These are phyloP conservation scores for Psilocybe sp. DNA, from an alignment of 768 basidiomycete species.

Conservation along the genomic window DNA sequence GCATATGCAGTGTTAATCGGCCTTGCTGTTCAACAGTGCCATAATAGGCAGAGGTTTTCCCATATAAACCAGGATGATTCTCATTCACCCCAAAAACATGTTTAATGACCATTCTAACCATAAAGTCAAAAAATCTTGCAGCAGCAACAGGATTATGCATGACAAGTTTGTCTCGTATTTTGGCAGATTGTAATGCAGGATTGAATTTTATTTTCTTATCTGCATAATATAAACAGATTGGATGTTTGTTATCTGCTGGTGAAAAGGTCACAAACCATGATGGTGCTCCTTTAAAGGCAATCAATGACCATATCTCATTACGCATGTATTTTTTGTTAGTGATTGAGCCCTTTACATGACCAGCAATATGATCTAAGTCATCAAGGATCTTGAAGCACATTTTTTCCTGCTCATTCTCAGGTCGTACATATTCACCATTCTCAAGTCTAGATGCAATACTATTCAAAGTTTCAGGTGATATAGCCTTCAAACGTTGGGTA, in stretches of 20 bases:
- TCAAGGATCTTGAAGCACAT: conserved; percentile 19
- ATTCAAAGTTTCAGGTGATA: conserved; percentile 19
- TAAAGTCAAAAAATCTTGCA: conserved; percentile 27
- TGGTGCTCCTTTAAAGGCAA: conserved; percentile 23
- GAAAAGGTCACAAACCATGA: conserved; percentile 35
- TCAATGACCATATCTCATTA: conserved; percentile 30
- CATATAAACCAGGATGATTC: conserved; percentile 23
- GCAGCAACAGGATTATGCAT: conserved; percentile 13
- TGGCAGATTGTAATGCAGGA: conserved; percentile 3
- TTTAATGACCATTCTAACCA: conserved; percentile 26
- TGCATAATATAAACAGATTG: conserved; percentile 33
- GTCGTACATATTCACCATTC: conserved; percentile 16
- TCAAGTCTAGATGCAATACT: conserved; percentile 15
- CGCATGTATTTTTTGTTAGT: conserved; percentile 23
- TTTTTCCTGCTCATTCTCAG: conserved; percentile 17
- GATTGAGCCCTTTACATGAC: conserved; percentile 20
- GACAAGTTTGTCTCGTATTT: background rate
- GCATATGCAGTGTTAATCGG: conserved; percentile 31
- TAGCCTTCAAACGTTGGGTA: conserved; percentile 11
- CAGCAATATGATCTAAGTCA: conserved; percentile 25
- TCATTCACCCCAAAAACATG: conserved; percentile 22
- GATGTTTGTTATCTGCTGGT: conserved; percentile 29
- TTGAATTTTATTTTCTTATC: conserved; percentile 19
- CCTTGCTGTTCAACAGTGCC: conserved; percentile 41
- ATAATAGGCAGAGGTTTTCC: conserved; percentile 28